These are phyloP conservation scores for Psilocybe subaeruginosa DNA, from an alignment of 768 basidiomycete species.

Conservation along the genomic window DNA sequence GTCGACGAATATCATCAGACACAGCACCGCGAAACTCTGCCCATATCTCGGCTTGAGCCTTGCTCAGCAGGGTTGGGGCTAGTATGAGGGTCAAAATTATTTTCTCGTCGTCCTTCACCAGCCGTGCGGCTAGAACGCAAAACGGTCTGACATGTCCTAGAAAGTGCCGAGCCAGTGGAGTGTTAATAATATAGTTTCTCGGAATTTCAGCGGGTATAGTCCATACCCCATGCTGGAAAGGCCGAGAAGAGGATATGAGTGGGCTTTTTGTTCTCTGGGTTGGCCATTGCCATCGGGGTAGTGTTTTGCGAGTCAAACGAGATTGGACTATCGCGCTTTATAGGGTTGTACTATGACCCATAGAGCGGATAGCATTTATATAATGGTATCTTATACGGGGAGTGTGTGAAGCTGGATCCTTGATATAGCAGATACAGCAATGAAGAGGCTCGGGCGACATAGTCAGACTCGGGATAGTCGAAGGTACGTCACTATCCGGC, in stretches of 20 bases:
- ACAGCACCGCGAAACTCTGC: conserved; percentile 1
- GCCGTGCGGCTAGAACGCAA: conserved; percentile 11
- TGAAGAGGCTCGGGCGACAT: too few relatives aligned
- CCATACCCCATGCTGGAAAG: conserved; percentile 6
- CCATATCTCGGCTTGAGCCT: conserved; percentile 4
- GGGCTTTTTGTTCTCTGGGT: background rate
- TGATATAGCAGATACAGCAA: too few relatives aligned
- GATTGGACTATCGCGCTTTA: too few relatives aligned
- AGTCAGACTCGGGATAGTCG: too few relatives aligned
- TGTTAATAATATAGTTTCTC: background rate
- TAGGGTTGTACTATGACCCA: too few relatives aligned
- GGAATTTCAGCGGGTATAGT: background rate
- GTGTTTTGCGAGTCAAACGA: too few relatives aligned
- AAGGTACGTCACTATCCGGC: too few relatives aligned
- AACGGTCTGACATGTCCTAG: conserved; percentile 10
- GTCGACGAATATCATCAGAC: background rate
- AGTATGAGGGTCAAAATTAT: conserved; percentile 10
- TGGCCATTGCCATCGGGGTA: background rate
- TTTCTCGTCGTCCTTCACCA: conserved; percentile 9
- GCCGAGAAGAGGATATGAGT: conserved; percentile 1
- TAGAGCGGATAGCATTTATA: too few relatives aligned
- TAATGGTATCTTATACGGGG: too few relatives aligned
- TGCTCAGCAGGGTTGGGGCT: background rate
- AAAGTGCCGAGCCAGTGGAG: too few relatives aligned
- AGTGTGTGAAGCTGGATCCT: too few relatives aligned